Base-by-base conservation (phyloP, 257 asterid species). In the Echium plantagineum region DNA sequence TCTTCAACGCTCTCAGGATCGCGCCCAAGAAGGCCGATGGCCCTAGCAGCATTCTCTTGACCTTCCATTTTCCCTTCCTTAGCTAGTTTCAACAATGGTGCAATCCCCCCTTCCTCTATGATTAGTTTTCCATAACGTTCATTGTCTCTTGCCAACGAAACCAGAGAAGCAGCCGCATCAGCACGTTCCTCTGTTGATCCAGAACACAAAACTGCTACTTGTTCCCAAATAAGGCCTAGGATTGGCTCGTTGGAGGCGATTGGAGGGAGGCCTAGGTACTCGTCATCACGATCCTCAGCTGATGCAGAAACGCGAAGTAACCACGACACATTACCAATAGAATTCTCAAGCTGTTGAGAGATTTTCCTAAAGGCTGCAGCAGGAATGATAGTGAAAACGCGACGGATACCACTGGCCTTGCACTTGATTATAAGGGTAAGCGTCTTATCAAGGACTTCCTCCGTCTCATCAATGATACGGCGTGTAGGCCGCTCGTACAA, bases 81-180 rank as follows among this genome's bases (percentile, higher is more conserved):
- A 0, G 82, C 88, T 52, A 84, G 52, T 21, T 82, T 87, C 77
- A 84, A 49, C 72, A 87, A 68, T 2, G 95, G 95, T 15, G 76
- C 46, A 22, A 84, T 80, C 26, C 95, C 95, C 0, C 95, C 95
- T 75, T 87, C 95, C 65, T 87, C 95, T n/a, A 87, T 84, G 6
- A 87, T 87, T 65, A 87, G 66, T 16, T 71, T 82, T 4, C 83
- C 94, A 18, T 84, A 82, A n/a, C 94, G 66, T 52, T 86, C 94
- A 30, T 86, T 86, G 60, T 86, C 95, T 2, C 90, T 71, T 0
- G 95, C 95, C 52, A 84, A 62, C 0, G 95, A 84, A 0, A 81
- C 87, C 6, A 86, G 72, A 12, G 87, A 80, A 5, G 85, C 84
- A 0, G 95, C 95, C 0, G 86, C 86, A 21, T 78, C 87, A 2